Base-by-base conservation (phyloP, 805 yeast species). In the Saccharomycopsis babjevae region DNA sequence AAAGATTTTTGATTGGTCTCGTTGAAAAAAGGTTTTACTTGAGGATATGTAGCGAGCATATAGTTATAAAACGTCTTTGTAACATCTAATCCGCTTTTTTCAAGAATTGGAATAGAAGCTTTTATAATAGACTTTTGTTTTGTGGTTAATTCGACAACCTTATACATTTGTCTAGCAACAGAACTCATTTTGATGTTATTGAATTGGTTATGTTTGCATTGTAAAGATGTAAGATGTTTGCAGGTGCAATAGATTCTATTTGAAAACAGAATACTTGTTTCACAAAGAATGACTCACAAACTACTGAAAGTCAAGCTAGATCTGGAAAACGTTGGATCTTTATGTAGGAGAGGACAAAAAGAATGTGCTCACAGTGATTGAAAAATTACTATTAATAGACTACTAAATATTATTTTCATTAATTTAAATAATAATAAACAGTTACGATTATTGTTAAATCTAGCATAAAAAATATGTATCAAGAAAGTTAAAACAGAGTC, bases 1-100 rank as follows among this genome's bases (percentile, higher is more conserved):
- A 79, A 77, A 34, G 77, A 73, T 46, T 65, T 68, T 70, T 86
- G 91, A 69, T 86, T 79, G 1, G 83, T 69, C 64, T 73, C 76
- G 69, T 86, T 86, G 77, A 86, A 86, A 68, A 79, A 78, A n/a
- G 83, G 77, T 64, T 75, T 76, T 8, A 85, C 81, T 65, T 79
- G 84, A 1, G 83, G 83, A 66, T 81, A 73, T 16, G 73, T 76
- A 11, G 66, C 60, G 34, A 86, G 72, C 89, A 86, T 82, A 64
- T 76, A 74, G 20, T 73, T 65, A 70, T 86, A 86, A 68, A 86
- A 82, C 7, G 69, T 72, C 15, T 76, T 68, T 8, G 91, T 84
- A 57, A 86, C 71, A 2, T 71, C 76, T 13, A 76, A 79, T 36
- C 90, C 91, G 54, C 77, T 72, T 59, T 71, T 73, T 69, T 84